Percentiles rank a stretch among this genome's conserved stretches.
Conservation (phyloP, 169 alveolate genomes). For the Plasmodium malariae region DNA sequence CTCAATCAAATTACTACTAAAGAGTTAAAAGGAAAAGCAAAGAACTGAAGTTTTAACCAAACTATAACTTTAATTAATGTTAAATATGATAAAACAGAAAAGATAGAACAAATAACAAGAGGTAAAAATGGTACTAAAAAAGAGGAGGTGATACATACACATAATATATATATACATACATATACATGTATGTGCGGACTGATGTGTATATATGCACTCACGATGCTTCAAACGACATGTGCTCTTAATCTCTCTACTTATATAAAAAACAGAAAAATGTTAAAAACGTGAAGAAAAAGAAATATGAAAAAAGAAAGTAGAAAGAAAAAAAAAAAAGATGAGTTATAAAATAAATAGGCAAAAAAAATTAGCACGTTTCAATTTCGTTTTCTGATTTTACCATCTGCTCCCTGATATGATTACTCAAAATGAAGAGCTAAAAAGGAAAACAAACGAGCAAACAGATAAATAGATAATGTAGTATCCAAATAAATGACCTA, state of each 20-base stretch:
- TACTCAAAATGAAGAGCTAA: slow-evolving; percentile 48
- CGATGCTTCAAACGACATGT: not conserved
- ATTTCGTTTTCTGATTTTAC: slow-evolving; percentile 31
- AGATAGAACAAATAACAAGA: too few relatives aligned
- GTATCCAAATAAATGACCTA: too few relatives aligned
- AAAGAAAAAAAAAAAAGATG: not conserved
- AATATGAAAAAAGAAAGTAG: too few relatives aligned
- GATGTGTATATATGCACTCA: not conserved
- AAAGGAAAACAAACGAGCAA: slow-evolving; percentile 20
- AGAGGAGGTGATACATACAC: not conserved
- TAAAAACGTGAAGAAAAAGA: not conserved
- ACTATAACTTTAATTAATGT: not conserved
- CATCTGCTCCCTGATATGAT: slow-evolving; percentile 53
- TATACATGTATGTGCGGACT: not conserved
- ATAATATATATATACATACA: too few relatives aligned
- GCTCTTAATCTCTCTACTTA: slow-evolving; percentile 5
- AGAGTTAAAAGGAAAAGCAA: too few relatives aligned
- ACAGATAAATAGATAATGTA: too few relatives aligned
- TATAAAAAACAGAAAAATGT: not conserved
- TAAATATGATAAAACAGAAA: not conserved
- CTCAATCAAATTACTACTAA: too few relatives aligned
- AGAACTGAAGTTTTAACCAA: not conserved
- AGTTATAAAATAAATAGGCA: not conserved
- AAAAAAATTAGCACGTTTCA: slow-evolving; percentile 11
- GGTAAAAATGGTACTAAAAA: too few relatives aligned